Percentiles rank a stretch among this genome's conserved stretches.
phyloP scores from a whole-genome alignment of 2,329 filamentous ascomycete species.

The Epichloe uncinata region DNA sequence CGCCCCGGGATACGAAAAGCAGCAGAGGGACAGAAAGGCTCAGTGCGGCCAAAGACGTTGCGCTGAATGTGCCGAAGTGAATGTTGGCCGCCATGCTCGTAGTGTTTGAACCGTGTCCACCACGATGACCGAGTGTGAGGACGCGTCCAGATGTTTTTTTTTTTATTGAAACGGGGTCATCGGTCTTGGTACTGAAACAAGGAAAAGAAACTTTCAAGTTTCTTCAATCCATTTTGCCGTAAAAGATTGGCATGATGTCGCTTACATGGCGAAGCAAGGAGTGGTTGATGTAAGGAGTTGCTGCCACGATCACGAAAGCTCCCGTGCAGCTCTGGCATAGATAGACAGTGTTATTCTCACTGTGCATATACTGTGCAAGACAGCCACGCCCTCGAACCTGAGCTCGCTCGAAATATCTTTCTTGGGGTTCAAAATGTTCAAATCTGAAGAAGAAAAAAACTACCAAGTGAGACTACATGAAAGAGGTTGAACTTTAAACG shows the following conservation, averaged over 20 bases:
- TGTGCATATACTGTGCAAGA: not conserved
- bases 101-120: not conserved
- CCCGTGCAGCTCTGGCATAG: not conserved
- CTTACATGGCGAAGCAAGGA: not conserved
- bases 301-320: not conserved
- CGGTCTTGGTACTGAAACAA: not conserved
- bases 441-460: not conserved
- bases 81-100: not conserved
- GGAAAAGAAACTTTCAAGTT: no score
- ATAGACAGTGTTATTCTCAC: not conserved
- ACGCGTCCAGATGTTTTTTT: not conserved
- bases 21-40: constrained; percentile 4
- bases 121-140: not conserved
- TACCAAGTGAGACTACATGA: no score
- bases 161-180: not conserved
- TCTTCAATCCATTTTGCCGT: not conserved
- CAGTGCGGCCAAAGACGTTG: constrained; percentile 2
- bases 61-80: not conserved
- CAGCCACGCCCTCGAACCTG: no score
- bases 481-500: no score
- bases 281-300: not conserved
- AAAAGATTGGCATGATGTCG: not conserved
- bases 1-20: not conserved
- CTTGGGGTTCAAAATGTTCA: not conserved
- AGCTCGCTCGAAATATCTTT: not conserved